phyloP scores from a whole-genome alignment of 768 basidiomycete species.

The Rhodotorula taiwanensis region DNA sequence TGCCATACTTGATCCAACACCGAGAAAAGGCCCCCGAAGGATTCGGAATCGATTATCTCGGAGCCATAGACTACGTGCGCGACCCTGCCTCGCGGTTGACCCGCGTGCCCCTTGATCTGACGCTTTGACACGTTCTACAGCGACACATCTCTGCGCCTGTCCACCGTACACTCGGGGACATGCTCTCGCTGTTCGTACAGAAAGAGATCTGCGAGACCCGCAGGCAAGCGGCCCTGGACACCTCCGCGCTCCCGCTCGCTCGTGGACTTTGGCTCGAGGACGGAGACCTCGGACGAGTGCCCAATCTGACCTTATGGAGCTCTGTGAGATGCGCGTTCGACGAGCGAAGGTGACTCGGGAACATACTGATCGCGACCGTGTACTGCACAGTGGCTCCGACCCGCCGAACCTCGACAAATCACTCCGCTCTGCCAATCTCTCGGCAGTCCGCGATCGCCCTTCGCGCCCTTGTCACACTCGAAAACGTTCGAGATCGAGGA shows the following conservation, averaged over 20 bases:
- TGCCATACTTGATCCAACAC: slow-evolving; percentile 22
- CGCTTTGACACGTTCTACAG: not conserved
- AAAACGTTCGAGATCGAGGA: slow-evolving; percentile 7
- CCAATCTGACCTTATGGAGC: too few relatives aligned
- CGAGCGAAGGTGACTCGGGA: not conserved
- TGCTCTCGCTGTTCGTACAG: slow-evolving; percentile 25
- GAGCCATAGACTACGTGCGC: slow-evolving; percentile 19
- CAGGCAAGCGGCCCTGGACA: too few relatives aligned
- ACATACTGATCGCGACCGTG: too few relatives aligned
- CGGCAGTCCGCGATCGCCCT: slow-evolving; percentile 3
- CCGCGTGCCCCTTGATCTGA: too few relatives aligned
- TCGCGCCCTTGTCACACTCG: slow-evolving; percentile 9
- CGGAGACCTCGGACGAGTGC: too few relatives aligned
- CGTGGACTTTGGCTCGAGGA: too few relatives aligned
- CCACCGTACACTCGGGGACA: slow-evolving; percentile 21
- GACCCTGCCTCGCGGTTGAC: too few relatives aligned
- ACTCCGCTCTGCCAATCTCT: slow-evolving; percentile 14
- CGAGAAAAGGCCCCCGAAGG: slow-evolving; percentile 10
- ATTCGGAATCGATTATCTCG: slow-evolving; percentile 12
- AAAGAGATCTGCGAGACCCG: slow-evolving; percentile 27
- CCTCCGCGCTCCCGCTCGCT: too few relatives aligned
- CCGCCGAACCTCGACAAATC: too few relatives aligned
- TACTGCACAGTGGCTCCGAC: slow-evolving; percentile 9
- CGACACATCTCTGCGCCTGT: slow-evolving; percentile 15
- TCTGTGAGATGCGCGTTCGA: too few relatives aligned